Conservation (phyloP, 768 basidiomycete species). For the Antrodiella citrinella region DNA sequence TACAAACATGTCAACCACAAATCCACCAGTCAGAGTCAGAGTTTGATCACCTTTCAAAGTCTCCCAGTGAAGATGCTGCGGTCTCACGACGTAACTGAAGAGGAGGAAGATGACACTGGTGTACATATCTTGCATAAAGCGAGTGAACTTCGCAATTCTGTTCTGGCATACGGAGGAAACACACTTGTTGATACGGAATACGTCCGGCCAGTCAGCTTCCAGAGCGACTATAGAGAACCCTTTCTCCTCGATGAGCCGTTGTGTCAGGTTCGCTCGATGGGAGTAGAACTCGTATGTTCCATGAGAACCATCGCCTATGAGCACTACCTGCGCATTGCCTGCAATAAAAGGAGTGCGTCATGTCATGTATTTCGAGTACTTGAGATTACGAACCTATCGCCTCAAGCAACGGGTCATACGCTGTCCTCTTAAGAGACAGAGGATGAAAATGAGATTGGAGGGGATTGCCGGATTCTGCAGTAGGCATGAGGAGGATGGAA, state of each 20-base stretch:
- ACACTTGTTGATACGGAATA: conserved; percentile 21
- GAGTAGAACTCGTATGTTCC: conserved; percentile 24
- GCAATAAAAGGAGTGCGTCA: not conserved
- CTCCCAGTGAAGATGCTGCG: conserved; percentile 5
- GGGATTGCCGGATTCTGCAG: not conserved
- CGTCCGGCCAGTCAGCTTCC: conserved; percentile 27
- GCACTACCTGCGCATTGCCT: conserved; percentile 20
- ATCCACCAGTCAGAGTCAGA: too few relatives aligned
- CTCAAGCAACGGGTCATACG: conserved; percentile 17
- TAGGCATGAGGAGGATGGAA: conserved; percentile 5
- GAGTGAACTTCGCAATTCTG: too few relatives aligned
- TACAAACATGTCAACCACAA: not conserved
- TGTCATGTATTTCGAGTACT: not conserved
- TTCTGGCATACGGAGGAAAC: too few relatives aligned
- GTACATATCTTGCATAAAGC: not conserved
- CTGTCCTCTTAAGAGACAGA: conserved; percentile 9
- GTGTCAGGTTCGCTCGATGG: conserved; percentile 22
- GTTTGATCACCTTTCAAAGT: conserved; percentile 16
- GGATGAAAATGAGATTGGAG: conserved; percentile 4
- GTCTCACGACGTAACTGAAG: not conserved
- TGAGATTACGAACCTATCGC: conserved; percentile 14
- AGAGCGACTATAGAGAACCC: conserved; percentile 22
- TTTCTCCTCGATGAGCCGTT: conserved; percentile 22
- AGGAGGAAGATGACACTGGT: not conserved
- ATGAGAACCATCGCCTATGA: conserved; percentile 24